phyloP scores from a whole-genome alignment of 805 yeast genomes.

The Kuraishia cidri region DNA sequence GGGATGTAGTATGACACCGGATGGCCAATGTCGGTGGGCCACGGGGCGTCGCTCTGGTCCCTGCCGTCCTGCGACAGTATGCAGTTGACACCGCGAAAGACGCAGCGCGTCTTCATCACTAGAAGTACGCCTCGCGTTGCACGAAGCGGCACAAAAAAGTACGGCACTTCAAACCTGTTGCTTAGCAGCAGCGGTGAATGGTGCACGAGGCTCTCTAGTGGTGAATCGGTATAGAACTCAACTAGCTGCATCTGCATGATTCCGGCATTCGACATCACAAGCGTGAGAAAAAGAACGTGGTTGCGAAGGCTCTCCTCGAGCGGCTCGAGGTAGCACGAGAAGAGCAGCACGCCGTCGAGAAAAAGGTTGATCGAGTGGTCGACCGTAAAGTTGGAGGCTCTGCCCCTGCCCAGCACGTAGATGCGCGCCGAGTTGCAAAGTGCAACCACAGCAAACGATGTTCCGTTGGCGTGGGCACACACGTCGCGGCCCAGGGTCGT shows the following conservation, averaged over 20 bases:
- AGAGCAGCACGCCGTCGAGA: constrained; percentile 13
- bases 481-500: constrained; percentile 10
- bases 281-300: constrained; percentile 12
- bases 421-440: constrained; percentile 12
- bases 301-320: constrained; percentile 4
- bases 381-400: constrained; percentile 9
- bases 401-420: constrained; percentile 9
- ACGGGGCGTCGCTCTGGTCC: constrained; percentile 11
- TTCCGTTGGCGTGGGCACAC: constrained; percentile 8
- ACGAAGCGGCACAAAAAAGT: constrained; percentile 13
- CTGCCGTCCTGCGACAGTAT: constrained; percentile 16
- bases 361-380: constrained; percentile 12
- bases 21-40: no score
- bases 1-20: constrained; percentile 17
- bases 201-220: constrained; percentile 6
- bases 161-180: constrained; percentile 18
- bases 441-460: constrained; percentile 14
- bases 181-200: constrained; percentile 13
- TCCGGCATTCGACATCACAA: constrained; percentile 11
- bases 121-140: constrained; percentile 15
- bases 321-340: constrained; percentile 14
- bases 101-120: constrained; percentile 13
- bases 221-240: constrained; percentile 11
- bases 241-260: constrained; percentile 13
- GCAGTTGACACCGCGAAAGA: constrained; percentile 13